Evolutionary conservation across 345 rosid genomes (phyloP).

Genomic region (Hibiscus mutabilis): DNA sequence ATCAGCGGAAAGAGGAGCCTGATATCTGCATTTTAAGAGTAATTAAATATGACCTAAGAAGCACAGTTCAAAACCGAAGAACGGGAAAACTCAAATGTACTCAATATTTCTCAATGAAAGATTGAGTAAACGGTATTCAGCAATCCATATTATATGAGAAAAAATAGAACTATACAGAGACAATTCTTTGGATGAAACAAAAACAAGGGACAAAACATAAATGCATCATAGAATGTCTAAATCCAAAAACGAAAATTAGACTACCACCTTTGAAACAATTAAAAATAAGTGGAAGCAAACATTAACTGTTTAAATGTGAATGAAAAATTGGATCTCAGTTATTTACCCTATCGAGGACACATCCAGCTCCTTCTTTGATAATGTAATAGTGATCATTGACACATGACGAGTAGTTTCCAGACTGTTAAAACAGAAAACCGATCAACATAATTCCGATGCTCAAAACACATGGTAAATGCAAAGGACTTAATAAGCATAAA

Average conservation of each 20-base stretch:
- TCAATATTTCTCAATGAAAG: not conserved
- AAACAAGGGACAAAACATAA: not conserved
- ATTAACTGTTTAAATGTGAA: not conserved
- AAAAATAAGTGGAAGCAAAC: not conserved
- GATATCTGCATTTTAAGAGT: constrained; percentile 20
- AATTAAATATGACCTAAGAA: not conserved
- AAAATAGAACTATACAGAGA: not conserved
- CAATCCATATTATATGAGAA: not conserved
- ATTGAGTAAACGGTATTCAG: not conserved
- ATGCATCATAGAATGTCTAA: not conserved
- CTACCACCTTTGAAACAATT: not conserved
- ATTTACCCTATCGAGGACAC: constrained; percentile 30
- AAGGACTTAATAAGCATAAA: not conserved
- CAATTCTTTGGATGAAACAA: not conserved
- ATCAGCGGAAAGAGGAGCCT: constrained; percentile 30
- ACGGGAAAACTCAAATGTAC: not conserved
- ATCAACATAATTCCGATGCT: not conserved
- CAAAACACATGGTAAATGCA: not conserved
- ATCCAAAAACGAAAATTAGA: not conserved
- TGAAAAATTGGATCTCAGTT: not conserved
- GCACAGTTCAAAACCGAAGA: not conserved
- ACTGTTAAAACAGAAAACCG: constrained; percentile 14
- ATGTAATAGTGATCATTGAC: constrained; percentile 25
- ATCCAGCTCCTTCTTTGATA: constrained; percentile 30
- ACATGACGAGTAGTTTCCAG: constrained; percentile 28